These are phyloP conservation scores for Stipa capillata DNA, from an alignment of 176 grass and related monocot species.

Conservation along the genomic window DNA sequence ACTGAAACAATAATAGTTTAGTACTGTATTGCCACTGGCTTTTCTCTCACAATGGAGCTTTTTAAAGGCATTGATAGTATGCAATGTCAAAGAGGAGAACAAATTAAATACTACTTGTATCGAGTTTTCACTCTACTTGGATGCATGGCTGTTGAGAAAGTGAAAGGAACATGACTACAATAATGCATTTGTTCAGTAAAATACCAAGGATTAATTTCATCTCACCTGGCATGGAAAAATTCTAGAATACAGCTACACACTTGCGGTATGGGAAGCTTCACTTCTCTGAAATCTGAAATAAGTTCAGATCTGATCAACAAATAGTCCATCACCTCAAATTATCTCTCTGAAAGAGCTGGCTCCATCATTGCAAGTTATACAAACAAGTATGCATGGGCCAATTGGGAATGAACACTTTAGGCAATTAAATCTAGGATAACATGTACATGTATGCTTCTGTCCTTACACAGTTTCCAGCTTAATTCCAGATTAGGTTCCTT, in stretches of 20 bases:
- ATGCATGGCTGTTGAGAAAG: neutral
- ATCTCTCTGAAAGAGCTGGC: slow-evolving; percentile 17
- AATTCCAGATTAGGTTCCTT: neutral
- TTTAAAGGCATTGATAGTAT: neutral
- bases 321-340: slow-evolving; percentile 7
- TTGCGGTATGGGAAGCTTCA: slow-evolving; percentile 31
- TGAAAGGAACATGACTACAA: neutral
- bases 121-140: neutral
- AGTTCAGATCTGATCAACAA: slow-evolving; percentile 36
- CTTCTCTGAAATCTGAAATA: slow-evolving; percentile 2
- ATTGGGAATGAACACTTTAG: neutral
- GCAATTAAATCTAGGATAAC: slow-evolving; percentile 4
- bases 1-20: neutral
- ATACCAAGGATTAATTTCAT: neutral
- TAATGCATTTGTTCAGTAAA: neutral
- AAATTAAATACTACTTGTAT: neutral
- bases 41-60: neutral
- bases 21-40: neutral
- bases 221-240: neutral
- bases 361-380: slow-evolving; percentile 27
- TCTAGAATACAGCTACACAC: neutral
- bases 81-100: neutral
- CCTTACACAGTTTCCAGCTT: neutral
- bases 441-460: slow-evolving; percentile 4
- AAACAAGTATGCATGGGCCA: slow-evolving; percentile 13